Evolutionary conservation across 2,329 filamentous ascomycete genomes (phyloP).

Genomic region (Colletotrichum magnum): DNA sequence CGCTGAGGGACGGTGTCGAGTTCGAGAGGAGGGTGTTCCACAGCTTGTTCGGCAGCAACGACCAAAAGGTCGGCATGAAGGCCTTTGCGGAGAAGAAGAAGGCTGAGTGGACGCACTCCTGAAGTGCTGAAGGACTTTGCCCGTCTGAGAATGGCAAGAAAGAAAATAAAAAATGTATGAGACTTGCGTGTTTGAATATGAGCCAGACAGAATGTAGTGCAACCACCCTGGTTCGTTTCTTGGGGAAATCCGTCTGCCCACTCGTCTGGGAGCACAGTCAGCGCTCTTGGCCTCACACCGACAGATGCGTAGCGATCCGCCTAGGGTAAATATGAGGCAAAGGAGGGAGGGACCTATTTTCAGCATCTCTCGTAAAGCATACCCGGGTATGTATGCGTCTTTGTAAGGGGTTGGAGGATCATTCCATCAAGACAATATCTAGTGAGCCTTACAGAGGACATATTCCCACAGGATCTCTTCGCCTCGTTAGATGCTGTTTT

Average conservation of each 20-base stretch:
- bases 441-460: too few relatives aligned
- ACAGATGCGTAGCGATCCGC: conserved; percentile 1
- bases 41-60: conserved; percentile 90
- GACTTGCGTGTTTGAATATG: conserved; percentile 18
- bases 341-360: conserved; percentile 10
- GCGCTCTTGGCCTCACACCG: conserved; percentile 21
- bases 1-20: conserved; percentile 91
- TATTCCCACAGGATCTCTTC: too few relatives aligned
- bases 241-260: conserved; percentile 21
- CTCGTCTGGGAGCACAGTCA: conserved; percentile 31
- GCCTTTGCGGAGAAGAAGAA: conserved; percentile 97
- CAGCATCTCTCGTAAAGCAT: conserved; percentile 19
- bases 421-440: too few relatives aligned
- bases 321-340: background rate
- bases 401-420: too few relatives aligned
- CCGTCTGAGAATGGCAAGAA: background rate
- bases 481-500: too few relatives aligned
- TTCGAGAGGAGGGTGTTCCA: conserved; percentile 96
- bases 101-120: conserved; percentile 89
- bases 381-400: background rate
- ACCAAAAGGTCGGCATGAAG: conserved; percentile 97
- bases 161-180: conserved; percentile 12
- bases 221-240: conserved; percentile 8
- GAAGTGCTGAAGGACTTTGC: conserved; percentile 42
- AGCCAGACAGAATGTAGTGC: conserved; percentile 28